Evolutionary conservation across 2,329 filamentous ascomycete species (phyloP), one percentile per base, ranked within the genome.

Genomic region (Penicillium sp.): DNA sequence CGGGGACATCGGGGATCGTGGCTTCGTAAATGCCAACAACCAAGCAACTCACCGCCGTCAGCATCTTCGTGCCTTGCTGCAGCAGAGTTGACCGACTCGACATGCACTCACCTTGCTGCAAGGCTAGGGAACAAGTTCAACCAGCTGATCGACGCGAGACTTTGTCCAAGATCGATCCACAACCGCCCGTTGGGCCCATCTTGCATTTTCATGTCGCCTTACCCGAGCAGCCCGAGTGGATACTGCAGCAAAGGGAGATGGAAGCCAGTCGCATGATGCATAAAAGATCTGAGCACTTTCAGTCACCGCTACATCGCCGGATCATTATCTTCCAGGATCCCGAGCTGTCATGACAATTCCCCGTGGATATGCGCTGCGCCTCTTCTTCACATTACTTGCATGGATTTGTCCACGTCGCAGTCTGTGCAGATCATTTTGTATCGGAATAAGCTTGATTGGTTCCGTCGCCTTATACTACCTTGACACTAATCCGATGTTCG

Each of bases 141-240:
- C 34, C 43, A 46, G 42, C 44, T 48, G 51, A 51, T 54, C 48
- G 40, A 34, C 47, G 22, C 13, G 39, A 20, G 18, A 20, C 18
- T 45, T 35, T 37, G 42, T 27, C 22, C 26, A 34, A 20, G 13
- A 49, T 54, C 29, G 7, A 42, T 42, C 44, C 38, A 24, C 29
- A 52, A 39, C 49, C 43, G 48, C 42, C 50, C 51, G 46, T 54
- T 52, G 44, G 49, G 49, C 49, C 26, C 38, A 47, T 34, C 34
- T 49, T 36, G 47, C 43, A 26, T 36, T 24, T 38, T 42, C 39
- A 35, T 38, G 36, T 18, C 18, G 16, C 18, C 41, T 55, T 66
- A 20, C 18, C 65, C 64, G 61, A 58, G 51, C 51, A 51, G 51
- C 65, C 65, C 64, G 65, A 66, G 58, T 67, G 64, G 64, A 51